phyloP scores from a whole-genome alignment of 768 basidiomycete species.

The Cyclocybe cylindracea region DNA sequence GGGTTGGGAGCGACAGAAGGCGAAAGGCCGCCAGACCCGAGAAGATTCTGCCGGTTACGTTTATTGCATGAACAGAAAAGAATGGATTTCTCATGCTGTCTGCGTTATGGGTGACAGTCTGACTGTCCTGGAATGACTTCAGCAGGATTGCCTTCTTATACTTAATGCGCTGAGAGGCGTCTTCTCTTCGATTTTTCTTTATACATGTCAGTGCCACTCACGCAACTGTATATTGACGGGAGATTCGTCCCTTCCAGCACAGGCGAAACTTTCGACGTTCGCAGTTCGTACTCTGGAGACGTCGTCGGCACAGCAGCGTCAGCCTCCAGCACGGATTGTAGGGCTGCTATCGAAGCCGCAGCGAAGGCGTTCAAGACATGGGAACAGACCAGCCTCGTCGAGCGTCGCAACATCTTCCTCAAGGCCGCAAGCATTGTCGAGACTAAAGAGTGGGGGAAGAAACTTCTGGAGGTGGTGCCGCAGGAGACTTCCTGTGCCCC shows the following conservation, averaged over 20 bases:
- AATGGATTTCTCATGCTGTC: constrained; percentile 1
- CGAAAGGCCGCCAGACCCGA: neutral
- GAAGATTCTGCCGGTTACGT: neutral
- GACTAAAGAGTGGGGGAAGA: constrained; percentile 40
- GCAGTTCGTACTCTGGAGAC: constrained; percentile 39
- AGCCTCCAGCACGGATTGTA: constrained; percentile 45
- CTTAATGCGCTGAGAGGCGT: too few relatives aligned
- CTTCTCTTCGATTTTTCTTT: neutral
- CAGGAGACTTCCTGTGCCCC: constrained; percentile 42
- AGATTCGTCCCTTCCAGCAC: constrained; percentile 33
- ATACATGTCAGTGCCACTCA: constrained; percentile 24
- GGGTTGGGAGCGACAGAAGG: neutral
- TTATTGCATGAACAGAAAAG: neutral
- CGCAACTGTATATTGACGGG: constrained; percentile 44
- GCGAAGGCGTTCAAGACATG: constrained; percentile 47
- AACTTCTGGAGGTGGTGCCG: constrained; percentile 28
- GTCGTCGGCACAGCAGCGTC: constrained; percentile 48
- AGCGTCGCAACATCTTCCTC: constrained; percentile 45
- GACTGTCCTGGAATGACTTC: too few relatives aligned
- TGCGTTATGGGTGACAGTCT: neutral
- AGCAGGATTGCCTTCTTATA: too few relatives aligned
- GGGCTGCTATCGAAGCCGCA: constrained; percentile 45
- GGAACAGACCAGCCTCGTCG: constrained; percentile 37
- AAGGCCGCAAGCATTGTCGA: constrained; percentile 48
- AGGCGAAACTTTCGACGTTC: constrained; percentile 44